Evolutionary conservation across 176 grass and related monocot genomes (phyloP).

Genomic region (Ampelocalamus luodianensis): DNA sequence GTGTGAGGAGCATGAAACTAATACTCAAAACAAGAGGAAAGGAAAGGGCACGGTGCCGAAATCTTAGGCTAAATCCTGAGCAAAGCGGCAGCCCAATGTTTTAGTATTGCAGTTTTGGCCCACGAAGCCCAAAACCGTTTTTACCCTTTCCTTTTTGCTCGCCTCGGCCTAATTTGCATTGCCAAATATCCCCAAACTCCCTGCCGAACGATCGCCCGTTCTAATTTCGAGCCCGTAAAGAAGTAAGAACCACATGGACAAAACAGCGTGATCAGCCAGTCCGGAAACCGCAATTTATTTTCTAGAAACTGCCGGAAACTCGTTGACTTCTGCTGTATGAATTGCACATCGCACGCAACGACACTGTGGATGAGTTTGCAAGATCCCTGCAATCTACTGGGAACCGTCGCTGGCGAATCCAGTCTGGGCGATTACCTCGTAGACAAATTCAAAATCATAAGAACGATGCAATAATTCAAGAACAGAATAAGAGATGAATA

Average conservation of each 20-base stretch:
- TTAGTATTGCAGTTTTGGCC: no score
- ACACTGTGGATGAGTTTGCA: no score
- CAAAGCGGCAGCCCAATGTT: no score
- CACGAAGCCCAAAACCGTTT: background rate
- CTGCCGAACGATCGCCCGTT: background rate
- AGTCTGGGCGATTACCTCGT: no score
- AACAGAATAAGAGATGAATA: no score
- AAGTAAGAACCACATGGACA: background rate
- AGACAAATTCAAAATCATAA: no score
- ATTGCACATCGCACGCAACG: no score
- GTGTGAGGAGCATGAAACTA: background rate
- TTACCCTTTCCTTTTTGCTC: background rate
- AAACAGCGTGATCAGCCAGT: background rate
- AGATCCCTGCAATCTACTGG: no score
- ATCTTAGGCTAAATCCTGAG: background rate
- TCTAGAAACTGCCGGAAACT: background rate
- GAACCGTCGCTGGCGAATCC: no score
- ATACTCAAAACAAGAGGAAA: background rate
- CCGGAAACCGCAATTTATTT: background rate
- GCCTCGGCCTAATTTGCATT: background rate
- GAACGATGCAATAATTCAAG: no score
- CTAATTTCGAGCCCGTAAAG: background rate
- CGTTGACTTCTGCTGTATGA: background rate
- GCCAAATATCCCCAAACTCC: background rate
- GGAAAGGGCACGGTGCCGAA: background rate